Evolutionary conservation across 2,329 filamentous ascomycete species (phyloP), one percentile per base, ranked within the genome.

Genomic region (Xylariaceae sp.): DNA sequence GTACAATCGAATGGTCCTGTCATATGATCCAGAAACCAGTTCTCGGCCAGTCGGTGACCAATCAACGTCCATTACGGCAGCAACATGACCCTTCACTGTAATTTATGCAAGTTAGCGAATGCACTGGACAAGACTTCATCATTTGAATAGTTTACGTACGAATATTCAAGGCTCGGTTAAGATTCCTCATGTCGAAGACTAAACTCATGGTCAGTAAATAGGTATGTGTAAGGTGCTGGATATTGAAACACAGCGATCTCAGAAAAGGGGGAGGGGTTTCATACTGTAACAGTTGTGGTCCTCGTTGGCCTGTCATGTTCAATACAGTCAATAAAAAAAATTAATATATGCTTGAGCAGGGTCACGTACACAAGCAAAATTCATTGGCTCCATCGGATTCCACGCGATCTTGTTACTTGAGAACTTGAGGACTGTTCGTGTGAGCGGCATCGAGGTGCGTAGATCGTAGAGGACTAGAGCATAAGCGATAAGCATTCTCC

Each of bases 371-470:
- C 25, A 22, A 14, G 90, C 92, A 61, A 97, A 85, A 70, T 97
- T 95, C 75, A 95, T 95, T 6, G 90, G 87, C 67, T 95, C 91
- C 85, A 96, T 93, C 0, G 93, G 93, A 56, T 96, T 96, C 89
- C 92, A 98, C 35, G 86, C 78, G 42, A 96, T 77, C 39, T 83
- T 79, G 70, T 95, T 96, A 48, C 82, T 86, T 29, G 90, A 82
- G 55, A 98, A 85, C 42, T 80, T 87, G 55, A 97, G 79, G 11
- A 90, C 77, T 1, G 87, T 85, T 62, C 91, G 91, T 52, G 86
- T 79, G 16, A 97, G 74, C 10, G 93, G 88, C 29, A 84, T 88
- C 5, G 83, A 85, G 11, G 92, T 95, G 41, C 93, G 83, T 37
- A 97, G 76, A 64, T 98, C 93, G 68, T 96, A 97, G 50, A 98